A percentile compares a stretch with the other conserved stretches of the same genome.
Evolutionary conservation across 495 filamentous ascomycete genomes (phyloP).

Genomic region (Tuber calosporum): DNA sequence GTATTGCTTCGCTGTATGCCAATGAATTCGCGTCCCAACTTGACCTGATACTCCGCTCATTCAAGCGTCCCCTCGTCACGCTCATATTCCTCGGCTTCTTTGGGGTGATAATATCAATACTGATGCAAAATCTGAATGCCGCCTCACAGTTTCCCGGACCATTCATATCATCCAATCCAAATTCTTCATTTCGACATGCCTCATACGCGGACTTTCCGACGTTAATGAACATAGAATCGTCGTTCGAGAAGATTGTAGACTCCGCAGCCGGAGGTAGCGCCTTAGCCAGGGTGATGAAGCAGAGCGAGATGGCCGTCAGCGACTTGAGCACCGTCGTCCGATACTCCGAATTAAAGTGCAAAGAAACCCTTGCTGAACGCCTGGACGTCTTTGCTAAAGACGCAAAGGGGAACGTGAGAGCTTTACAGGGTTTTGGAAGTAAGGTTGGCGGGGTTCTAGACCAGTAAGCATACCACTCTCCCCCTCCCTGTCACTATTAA

Average conservation of each 20-base stretch:
- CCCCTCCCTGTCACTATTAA: constrained; percentile 5
- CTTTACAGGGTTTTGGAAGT: constrained; percentile 37
- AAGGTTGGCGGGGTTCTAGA: constrained; percentile 42
- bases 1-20: constrained; percentile 37
- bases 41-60: constrained; percentile 34
- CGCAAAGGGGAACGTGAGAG: constrained; percentile 38
- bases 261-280: constrained; percentile 40
- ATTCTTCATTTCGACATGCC: constrained; percentile 29
- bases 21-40: constrained; percentile 40
- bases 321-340: constrained; percentile 40
- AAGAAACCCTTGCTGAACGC: constrained; percentile 38
- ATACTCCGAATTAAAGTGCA: constrained; percentile 41
- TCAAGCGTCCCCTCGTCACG: constrained; percentile 37
- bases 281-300: constrained; percentile 39
- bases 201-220: constrained; percentile 41
- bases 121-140: constrained; percentile 18
- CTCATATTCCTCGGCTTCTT: constrained; percentile 35
- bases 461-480: constrained; percentile 31
- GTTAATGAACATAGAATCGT: constrained; percentile 41
- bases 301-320: constrained; percentile 41
- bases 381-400: constrained; percentile 40
- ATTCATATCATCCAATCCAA: constrained; percentile 19
- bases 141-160: constrained; percentile 9
- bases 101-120: constrained; percentile 25
- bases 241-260: constrained; percentile 42